Evolutionary conservation across 2,329 filamentous ascomycete genomes (phyloP).

Genomic region (Alternaria viburni): DNA sequence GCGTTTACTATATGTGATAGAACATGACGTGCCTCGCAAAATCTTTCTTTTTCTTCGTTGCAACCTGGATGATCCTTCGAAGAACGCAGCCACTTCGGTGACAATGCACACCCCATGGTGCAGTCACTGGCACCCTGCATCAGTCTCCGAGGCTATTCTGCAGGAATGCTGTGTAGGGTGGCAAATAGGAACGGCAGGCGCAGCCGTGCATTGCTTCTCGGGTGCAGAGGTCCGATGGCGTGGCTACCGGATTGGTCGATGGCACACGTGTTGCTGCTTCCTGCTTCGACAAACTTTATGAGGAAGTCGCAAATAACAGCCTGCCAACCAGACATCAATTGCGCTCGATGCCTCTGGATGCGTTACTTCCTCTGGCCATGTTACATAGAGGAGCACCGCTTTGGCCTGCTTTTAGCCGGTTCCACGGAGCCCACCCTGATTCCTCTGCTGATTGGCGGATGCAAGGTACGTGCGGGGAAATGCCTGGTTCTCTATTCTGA

Average conservation of each 20-base stretch:
- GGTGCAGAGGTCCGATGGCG: background rate
- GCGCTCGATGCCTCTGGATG: background rate
- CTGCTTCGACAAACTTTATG: constrained; percentile 1
- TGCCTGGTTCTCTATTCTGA: constrained; percentile 12
- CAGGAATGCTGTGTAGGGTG: background rate
- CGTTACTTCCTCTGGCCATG: background rate
- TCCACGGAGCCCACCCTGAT: background rate
- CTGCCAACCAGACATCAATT: background rate
- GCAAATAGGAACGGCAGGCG: background rate
- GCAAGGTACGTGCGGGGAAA: constrained; percentile 14
- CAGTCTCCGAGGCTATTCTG: background rate
- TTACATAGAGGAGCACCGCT: background rate
- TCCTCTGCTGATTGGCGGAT: constrained; percentile 6
- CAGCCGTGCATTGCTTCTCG: constrained; percentile 9
- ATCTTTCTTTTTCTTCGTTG: background rate
- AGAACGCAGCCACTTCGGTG: constrained; percentile 5
- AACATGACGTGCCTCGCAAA: background rate
- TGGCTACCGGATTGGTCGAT: constrained; percentile 8
- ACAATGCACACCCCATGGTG: constrained; percentile 1
- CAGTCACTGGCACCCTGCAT: constrained; percentile 4
- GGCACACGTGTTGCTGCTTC: background rate
- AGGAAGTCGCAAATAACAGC: background rate
- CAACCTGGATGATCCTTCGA: background rate
- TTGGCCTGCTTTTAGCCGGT: constrained; percentile 9
- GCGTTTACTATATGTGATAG: background rate